Base-by-base conservation (phyloP, 192 early-diverging fungal species). In the Backusella westeae region DNA sequence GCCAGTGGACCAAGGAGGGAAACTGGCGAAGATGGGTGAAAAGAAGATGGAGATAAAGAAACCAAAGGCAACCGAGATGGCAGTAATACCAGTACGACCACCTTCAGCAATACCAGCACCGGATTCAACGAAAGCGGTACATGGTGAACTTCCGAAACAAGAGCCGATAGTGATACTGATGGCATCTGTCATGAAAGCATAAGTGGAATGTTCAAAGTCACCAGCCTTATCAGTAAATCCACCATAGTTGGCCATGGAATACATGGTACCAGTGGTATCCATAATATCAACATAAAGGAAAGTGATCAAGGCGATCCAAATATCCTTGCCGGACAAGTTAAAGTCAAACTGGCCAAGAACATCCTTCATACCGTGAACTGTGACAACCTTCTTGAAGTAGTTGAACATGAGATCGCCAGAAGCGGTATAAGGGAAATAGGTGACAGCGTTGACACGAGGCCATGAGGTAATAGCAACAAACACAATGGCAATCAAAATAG, bases 201-300 rank as follows among this genome's bases (percentile, higher is more conserved):
- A 75, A 21, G 88, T 89, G 1, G 93, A 93, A 32, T 90, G 90
- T 71, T 93, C 91, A 85, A 94, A 94, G 74, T 95, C 92, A 75
- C 92, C 93, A n/a, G 84, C 81, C 71, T 91, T 87, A 71, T 94
- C 89, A 79, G 88, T 89, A 77, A 90, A 93, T 29, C 94, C 92
- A 73, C 90, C 94, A 83, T 91, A 94, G 71, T 87, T 88, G 35
- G 93, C 93, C 94, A 94, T 93, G 32, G 93, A 94, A 72, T 90
- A 94, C 89, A 95, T 85, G 36, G 94, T 94, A 21, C 93, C 93
- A 4, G 94, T 96, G 69, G 92, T 93, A 79, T 96, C 94, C 75
- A 96, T 82, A 56, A 96, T 93, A 81, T 96, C 94, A 74, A 96
- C 91, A 72, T 94, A 95, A 59, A 95, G 80, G 82, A 96, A 94